Percentiles rank a stretch among this genome's conserved stretches.
Conservation (phyloP, 805 yeast genomes). For the Ogataea ganodermae region DNA sequence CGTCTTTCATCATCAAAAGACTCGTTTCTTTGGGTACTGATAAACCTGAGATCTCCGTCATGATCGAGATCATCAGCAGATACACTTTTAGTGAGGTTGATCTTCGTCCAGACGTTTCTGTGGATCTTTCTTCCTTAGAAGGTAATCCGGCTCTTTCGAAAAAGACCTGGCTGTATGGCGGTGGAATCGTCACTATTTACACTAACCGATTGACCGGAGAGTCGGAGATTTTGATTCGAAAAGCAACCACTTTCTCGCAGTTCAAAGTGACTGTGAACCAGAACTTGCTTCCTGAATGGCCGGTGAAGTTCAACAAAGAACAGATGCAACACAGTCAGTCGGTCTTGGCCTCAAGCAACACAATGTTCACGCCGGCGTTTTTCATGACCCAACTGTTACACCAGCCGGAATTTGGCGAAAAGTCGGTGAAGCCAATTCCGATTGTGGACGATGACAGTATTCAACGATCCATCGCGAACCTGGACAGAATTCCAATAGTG, state of each 20-base stretch:
- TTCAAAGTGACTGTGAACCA: constrained; percentile 47
- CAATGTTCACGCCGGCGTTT: constrained; percentile 25
- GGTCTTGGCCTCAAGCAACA: constrained; percentile 16
- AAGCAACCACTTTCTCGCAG: constrained; percentile 65
- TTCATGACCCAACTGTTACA: constrained; percentile 22
- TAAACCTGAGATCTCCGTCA: constrained; percentile 55
- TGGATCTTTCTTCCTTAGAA: constrained; percentile 14
- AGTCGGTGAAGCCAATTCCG: constrained; percentile 21
- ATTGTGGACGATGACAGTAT: constrained; percentile 36
- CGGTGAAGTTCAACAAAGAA: constrained; percentile 16
- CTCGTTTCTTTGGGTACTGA: constrained; percentile 40
- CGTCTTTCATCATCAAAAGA: constrained; percentile 63
- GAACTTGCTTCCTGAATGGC: constrained; percentile 35
- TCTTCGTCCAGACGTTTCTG: constrained; percentile 41
- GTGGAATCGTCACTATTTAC: constrained; percentile 55
- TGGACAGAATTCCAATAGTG: constrained; percentile 77
- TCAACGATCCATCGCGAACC: constrained; percentile 54
- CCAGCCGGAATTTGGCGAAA: constrained; percentile 12
- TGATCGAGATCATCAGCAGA: constrained; percentile 65
- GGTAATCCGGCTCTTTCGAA: constrained; percentile 25
- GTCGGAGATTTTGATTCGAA: constrained; percentile 51
- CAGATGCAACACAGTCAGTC: constrained; percentile 19
- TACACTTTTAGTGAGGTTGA: constrained; percentile 68
- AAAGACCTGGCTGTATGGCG: constrained; percentile 62
- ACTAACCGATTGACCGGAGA: constrained; percentile 55